Base-by-base conservation (phyloP, 768 basidiomycete genomes). In the Termitomyces sp. region DNA sequence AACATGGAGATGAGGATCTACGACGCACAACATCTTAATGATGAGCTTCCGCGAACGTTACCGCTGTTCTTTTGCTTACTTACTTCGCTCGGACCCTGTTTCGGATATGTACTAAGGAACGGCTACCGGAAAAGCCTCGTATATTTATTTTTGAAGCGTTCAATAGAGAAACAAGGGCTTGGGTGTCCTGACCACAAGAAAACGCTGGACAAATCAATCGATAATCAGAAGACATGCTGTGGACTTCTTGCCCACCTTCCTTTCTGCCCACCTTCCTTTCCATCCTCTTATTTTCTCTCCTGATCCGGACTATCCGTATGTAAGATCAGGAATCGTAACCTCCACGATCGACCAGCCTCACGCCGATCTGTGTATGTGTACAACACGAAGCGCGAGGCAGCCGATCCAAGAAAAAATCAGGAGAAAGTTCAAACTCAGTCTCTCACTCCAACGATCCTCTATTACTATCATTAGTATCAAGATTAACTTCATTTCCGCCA, bases 171-270 rank as follows among this genome's bases (percentile, higher is more conserved):
- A 11, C 16, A 24, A 24, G 1, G 41, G 7, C 33, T 15, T 47
- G 16, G 41, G n/a, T 20, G 9, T 9, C 6, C 41, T 42, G 39
- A 41, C 39, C n/a, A 3, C n/a, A 42, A 42, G 41, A n/a, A n/a
- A 30, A 24, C 20, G 30, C 22, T 30, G 47, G 9, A 24, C 27
- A 49, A 54, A 64, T 62, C 65, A 46, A 66, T 66, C 65, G 65
- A 62, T 66, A 62, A 66, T 66, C 65, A 59, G 42, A 49, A 31
- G n/a, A 33, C 18, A 34, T 30, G 57, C 47, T 44, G 22, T 18
- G n/a, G 3, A 18, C n/a, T n/a, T 27, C 27, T 27, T 27, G 27
- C 4, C 27, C 27, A 27, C 27, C 27, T 27, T 27, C 34, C 36
- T 24, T 22, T 24, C 34, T 44, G 12, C 18, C 13, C 20, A 22